phyloP scores from a whole-genome alignment of 768 basidiomycete species.

The Termitomyces sp. region DNA sequence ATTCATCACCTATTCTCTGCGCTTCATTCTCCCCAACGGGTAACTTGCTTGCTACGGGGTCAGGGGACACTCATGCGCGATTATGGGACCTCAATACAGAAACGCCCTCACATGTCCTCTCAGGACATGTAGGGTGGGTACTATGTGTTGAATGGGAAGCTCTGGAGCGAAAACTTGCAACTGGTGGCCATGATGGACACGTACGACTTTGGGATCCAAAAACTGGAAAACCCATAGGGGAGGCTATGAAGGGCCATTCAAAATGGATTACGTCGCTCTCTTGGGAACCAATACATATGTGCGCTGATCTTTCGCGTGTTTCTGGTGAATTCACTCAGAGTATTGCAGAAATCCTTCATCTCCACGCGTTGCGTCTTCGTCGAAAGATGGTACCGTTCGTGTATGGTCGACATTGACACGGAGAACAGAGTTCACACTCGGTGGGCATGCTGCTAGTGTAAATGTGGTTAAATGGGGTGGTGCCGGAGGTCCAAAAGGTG shows the following conservation, averaged over 20 bases:
- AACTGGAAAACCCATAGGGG: slow-evolving; percentile 82
- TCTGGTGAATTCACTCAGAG: neutral
- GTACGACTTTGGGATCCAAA: slow-evolving; percentile 93
- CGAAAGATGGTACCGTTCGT: slow-evolving; percentile 95
- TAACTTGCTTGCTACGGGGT: slow-evolving; percentile 85
- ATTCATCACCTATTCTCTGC: slow-evolving; percentile 89
- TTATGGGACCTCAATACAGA: slow-evolving; percentile 95
- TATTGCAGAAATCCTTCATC: slow-evolving; percentile 58
- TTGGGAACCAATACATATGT: slow-evolving; percentile 97
- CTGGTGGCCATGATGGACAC: slow-evolving; percentile 92
- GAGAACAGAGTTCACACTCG: slow-evolving; percentile 74
- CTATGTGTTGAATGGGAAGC: slow-evolving; percentile 98
- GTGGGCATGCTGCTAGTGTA: slow-evolving; percentile 91
- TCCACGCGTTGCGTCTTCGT: slow-evolving; percentile 89
- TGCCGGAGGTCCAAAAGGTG: slow-evolving; percentile 58
- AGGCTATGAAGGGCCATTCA: slow-evolving; percentile 86
- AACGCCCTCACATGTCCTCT: slow-evolving; percentile 79
- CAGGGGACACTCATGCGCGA: slow-evolving; percentile 88
- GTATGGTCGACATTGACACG: slow-evolving; percentile 82
- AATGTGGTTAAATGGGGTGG: slow-evolving; percentile 98
- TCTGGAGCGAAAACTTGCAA: slow-evolving; percentile 83
- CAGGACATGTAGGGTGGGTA: slow-evolving; percentile 94
- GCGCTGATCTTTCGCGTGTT: slow-evolving; percentile 5
- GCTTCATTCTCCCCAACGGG: slow-evolving; percentile 96
- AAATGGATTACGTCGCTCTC: slow-evolving; percentile 96